Percentiles rank a stretch among this genome's conserved stretches.
Conservation (phyloP, 768 basidiomycete genomes). For the Trametes cingulata region DNA sequence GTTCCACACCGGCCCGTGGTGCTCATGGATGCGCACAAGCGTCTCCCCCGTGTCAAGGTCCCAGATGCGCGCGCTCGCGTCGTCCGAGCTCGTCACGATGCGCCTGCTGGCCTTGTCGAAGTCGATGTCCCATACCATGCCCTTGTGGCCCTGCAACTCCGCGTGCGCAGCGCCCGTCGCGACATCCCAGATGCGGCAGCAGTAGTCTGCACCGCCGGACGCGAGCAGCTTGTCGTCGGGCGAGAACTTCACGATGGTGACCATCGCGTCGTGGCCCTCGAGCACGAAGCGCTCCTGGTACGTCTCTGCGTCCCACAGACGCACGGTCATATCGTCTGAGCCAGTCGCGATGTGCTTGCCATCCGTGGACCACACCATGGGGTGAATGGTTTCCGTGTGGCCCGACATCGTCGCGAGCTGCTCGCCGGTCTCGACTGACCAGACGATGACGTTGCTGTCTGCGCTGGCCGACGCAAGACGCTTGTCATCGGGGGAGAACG, state of each 20-base stretch:
- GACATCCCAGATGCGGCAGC: constrained; percentile 36
- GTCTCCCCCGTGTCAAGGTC: constrained; percentile 8
- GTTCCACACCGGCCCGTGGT: constrained; percentile 5
- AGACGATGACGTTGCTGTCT: constrained; percentile 5
- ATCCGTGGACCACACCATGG: constrained; percentile 15
- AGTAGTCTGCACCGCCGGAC: constrained; percentile 3
- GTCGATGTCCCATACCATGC: constrained; percentile 34
- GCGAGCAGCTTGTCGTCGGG: constrained; percentile 12
- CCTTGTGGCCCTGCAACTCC: constrained; percentile 15
- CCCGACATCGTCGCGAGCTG: constrained; percentile 6
- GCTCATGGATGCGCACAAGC: constrained; percentile 3
- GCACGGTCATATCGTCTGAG: constrained; percentile 44
- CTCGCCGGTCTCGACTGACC: constrained; percentile 5
- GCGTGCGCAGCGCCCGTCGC: constrained; percentile 35
- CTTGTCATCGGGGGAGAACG: constrained; percentile 24
- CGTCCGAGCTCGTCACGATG: constrained; percentile 17
- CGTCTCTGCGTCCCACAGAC: constrained; percentile 15
- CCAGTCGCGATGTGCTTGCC: constrained; percentile 41
- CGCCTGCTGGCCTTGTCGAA: constrained; percentile 12
- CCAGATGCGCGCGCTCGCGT: constrained; percentile 19
- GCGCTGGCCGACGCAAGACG: constrained; percentile 13
- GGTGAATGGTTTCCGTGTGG: background rate
- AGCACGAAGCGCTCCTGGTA: constrained; percentile 2
- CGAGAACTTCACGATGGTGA: constrained; percentile 16
- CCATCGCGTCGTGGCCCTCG: constrained; percentile 6